phyloP scores from a whole-genome alignment of 305 asterid species.

The Fraxinus paxiana region DNA sequence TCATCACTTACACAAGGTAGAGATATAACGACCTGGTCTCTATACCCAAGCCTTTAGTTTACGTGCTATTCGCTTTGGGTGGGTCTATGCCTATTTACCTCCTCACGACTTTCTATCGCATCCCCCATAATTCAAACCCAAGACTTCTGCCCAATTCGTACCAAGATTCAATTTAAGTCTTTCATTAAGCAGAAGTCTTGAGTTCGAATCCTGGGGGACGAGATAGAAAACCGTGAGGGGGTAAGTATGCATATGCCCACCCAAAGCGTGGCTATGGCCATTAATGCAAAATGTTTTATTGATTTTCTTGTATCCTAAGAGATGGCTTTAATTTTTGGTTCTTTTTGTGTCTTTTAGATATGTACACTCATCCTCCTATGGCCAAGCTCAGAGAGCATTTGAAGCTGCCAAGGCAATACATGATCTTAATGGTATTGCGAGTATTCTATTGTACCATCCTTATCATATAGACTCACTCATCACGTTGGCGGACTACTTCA shows the following conservation, averaged over 20 bases:
- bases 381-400: constrained; percentile 78
- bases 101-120: background rate
- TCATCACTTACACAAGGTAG: background rate
- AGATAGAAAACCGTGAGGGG: background rate
- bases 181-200: background rate
- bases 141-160: background rate
- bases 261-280: background rate
- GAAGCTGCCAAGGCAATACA: constrained; percentile 87
- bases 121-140: background rate
- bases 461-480: constrained; percentile 83
- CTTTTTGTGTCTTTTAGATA: constrained; percentile 45
- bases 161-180: background rate
- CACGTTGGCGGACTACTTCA: constrained; percentile 78
- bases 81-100: background rate
- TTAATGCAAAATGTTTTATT: constrained; percentile 8
- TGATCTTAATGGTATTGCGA: constrained; percentile 81
- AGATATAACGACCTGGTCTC: background rate
- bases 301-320: constrained; percentile 3
- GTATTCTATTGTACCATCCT: constrained; percentile 69
- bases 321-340: constrained; percentile 14
- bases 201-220: background rate
- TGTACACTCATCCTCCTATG: constrained; percentile 63
- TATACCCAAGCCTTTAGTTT: background rate
- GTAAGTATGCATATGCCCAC: background rate
- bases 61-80: background rate